Evolutionary conservation across 2,329 filamentous ascomycete species (phyloP).

Genomic region (Dactylellina leptospora): DNA sequence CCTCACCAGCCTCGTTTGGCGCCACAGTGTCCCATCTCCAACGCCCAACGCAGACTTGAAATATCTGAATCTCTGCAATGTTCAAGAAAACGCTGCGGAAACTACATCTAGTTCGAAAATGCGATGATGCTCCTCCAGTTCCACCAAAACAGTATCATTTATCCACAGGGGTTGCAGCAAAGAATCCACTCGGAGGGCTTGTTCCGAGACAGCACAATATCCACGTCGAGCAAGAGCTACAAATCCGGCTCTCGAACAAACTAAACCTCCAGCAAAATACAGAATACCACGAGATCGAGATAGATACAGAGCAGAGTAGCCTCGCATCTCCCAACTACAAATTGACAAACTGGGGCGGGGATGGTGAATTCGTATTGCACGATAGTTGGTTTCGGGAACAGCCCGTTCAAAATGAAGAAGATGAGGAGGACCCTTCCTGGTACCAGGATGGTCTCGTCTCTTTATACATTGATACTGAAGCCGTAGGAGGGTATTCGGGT

Average conservation of each 20-base stretch:
- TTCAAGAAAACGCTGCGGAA: neutral
- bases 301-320: neutral
- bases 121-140: neutral
- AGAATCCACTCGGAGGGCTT: neutral
- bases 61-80: neutral
- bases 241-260: neutral
- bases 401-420: neutral
- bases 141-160: no score
- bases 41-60: neutral
- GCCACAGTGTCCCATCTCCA: neutral
- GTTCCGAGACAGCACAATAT: neutral
- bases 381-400: neutral
- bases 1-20: neutral
- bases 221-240: neutral
- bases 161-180: neutral
- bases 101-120: conserved; percentile 2
- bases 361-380: neutral
- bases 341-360: neutral
- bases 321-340: neutral
- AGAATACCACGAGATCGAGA: neutral
- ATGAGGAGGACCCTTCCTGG: neutral
- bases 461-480: neutral
- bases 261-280: neutral
- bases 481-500: neutral
- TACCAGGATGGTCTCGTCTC: neutral